Base-by-base conservation (phyloP, 1,284 basidiomycete genomes). In the Microbotryomycetes sp. region DNA sequence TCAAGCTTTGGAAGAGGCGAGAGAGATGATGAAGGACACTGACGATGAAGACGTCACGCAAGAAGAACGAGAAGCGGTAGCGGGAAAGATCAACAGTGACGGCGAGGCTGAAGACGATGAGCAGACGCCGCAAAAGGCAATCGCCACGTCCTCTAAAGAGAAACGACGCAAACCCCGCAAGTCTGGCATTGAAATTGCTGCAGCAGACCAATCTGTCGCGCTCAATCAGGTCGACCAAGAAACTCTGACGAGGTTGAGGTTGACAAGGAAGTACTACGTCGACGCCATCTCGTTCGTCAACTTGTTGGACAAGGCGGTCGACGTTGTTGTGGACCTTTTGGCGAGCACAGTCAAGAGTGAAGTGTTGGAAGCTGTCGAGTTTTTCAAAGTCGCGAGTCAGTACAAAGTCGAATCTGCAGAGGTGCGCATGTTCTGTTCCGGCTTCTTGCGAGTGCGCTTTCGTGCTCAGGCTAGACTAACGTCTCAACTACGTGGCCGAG, bases 311-410 rank as follows among this genome's bases (percentile, higher is more conserved):
- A 77, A 78, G 26, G 66, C 61, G 27, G 65, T 61, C n/a, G 85
- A 88, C 2, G 85, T 91, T 78, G 84, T 87, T 16, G 82, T 80
- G 0, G 83, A 89, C 69, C 77, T 99, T 5, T 81, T 97, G 41
- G 91, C 89, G 0, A 91, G 88, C 41, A 97, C 86, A 56, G 91
- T 85, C 78, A 97, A 96, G 75, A 81, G 88, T 3, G 94, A 98
- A 73, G 94, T 96, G 0, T 79, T 97, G 64, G 94, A 97, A 75
- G 83, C 89, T 11, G 97, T 98, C 79, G 88, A 96, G 56, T 97
- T 97, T 76, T 97, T 94, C 82, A 82, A 86, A 56, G 82, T 88
- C 9, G 85, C 88, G 0, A 82, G 86, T 72, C 87, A 88, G 73
- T 97, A 96, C 75, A 81, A 88, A 70, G 82, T 97, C 57, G 80